phyloP scores from a whole-genome alignment of 164 flowering plant genomes.

The Protea cynaroides region DNA sequence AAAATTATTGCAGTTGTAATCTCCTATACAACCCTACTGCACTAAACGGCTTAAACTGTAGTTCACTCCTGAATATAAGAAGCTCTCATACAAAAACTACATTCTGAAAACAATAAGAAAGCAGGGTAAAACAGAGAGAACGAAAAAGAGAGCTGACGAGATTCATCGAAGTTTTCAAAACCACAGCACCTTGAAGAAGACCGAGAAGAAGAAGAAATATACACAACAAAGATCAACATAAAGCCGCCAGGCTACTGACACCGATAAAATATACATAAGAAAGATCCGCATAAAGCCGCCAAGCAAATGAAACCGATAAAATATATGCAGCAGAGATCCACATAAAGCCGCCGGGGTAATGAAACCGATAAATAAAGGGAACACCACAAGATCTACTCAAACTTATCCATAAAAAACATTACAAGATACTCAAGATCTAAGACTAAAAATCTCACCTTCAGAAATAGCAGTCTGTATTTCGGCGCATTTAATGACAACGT shows the following conservation, averaged over 20 bases:
- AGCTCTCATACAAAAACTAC: no score
- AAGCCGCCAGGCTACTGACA: neutral
- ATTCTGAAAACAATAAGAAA: no score
- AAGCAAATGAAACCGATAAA: neutral
- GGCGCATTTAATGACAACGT: conserved; percentile 53
- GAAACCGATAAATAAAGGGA: neutral
- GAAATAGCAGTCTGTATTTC: conserved; percentile 66
- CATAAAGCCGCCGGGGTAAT: neutral
- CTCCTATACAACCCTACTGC: no score
- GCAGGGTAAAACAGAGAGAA: no score
- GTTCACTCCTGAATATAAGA: no score
- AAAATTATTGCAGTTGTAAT: no score
- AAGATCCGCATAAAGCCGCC: neutral
- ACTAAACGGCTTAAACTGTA: no score
- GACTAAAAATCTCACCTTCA: conserved; percentile 38
- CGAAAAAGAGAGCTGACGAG: no score
- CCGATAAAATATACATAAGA: conserved; percentile 3
- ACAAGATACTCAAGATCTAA: neutral
- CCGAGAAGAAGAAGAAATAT: no score
- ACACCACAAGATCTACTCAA: neutral
- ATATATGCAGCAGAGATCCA: conserved; percentile 6
- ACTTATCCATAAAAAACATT: neutral
- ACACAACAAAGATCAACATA: no score
- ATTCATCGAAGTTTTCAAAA: no score
- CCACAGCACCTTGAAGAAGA: no score